Base-by-base conservation (phyloP, 176 grass and related monocot species). In the Juncus effusus region DNA sequence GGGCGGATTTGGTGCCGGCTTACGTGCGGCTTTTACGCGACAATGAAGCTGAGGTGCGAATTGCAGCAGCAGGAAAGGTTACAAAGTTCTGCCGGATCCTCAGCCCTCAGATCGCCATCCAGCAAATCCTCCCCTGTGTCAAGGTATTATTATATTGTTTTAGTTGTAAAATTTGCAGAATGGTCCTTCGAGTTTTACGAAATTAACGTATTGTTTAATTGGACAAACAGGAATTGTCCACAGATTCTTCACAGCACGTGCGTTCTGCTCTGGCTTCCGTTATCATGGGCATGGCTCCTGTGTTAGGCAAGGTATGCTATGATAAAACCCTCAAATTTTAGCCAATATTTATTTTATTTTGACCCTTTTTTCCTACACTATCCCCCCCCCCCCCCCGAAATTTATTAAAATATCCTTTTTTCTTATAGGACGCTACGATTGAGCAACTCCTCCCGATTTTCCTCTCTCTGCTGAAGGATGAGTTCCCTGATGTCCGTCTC, bases 271-370 rank as follows among this genome's bases (percentile, higher is more conserved):
- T 97, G 74, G 93, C 93, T 82, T 97, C 93, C 62, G 93, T 92
- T 8, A 97, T 97, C 39, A 97, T 97, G 93, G 93, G 93, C 59
- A 92, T 97, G 93, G 93, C 93, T 61, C 93, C 93, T 62, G 80
- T 89, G 15, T 74, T 97, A 62, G 93, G 88, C 45, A 97, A 97
- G 93, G 93, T 92, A 64, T 61, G 54, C 44, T 76, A 40, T 11
- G 39, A 68, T 49, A 54, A 76, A 13, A 40, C 13, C 45, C 8
- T 36, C 3, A 56, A 15, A 15, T 40, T 11, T 54, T 6, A 47
- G 2, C 44, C 6, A 47, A 47, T 47, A 47, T 47, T 47, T 47
- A 47, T 47, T 47, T 47, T 47, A 47, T 6, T 47, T 61, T 61
- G 4, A 19, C 13, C 11, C 4, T 61, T 61, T 61, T 61, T 10